Conservation (phyloP, 768 basidiomycete species). For the Gloeopeniophorella convolvens region DNA sequence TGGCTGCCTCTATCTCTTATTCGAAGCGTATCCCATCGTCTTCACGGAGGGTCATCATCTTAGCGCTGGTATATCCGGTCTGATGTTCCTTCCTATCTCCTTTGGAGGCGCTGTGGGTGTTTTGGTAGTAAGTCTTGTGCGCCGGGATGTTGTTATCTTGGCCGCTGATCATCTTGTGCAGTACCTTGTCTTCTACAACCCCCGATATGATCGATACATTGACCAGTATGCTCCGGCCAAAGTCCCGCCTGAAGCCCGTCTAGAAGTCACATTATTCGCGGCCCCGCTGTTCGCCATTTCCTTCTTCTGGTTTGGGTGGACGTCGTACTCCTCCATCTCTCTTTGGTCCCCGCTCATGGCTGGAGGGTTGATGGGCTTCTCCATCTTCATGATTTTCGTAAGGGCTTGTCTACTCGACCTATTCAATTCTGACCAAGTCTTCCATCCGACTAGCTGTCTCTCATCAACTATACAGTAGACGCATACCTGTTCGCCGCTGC, state of each 20-base stretch:
- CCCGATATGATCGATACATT: constrained; percentile 39
- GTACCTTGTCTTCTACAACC: constrained; percentile 53
- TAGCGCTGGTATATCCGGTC: constrained; percentile 24
- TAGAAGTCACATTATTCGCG: constrained; percentile 43
- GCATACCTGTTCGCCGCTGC: constrained; percentile 49
- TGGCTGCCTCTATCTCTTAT: constrained; percentile 54
- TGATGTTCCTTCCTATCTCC: constrained; percentile 28
- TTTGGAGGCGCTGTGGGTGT: constrained; percentile 25
- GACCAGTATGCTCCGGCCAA: constrained; percentile 40
- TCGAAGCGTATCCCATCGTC: constrained; percentile 40
- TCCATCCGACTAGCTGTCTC: constrained; percentile 34
- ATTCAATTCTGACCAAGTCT: background rate
- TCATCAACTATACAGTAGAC: constrained; percentile 59
- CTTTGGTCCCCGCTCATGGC: constrained; percentile 50
- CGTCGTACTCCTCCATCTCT: constrained; percentile 45
- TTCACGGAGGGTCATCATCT: constrained; percentile 24
- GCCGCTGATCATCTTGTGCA: background rate
- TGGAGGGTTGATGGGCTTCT: constrained; percentile 44
- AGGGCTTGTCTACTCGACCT: constrained; percentile 21
- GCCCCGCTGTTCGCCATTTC: constrained; percentile 46
- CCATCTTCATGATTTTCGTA: constrained; percentile 50
- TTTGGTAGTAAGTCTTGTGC: constrained; percentile 12
- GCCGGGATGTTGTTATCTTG: background rate
- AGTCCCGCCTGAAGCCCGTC: constrained; percentile 55
- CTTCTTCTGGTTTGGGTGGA: constrained; percentile 71